Percentiles rank a stretch among this genome's conserved stretches.
Conservation (phyloP, 1,284 basidiomycete species). For the Xerocomus minutiporus region DNA sequence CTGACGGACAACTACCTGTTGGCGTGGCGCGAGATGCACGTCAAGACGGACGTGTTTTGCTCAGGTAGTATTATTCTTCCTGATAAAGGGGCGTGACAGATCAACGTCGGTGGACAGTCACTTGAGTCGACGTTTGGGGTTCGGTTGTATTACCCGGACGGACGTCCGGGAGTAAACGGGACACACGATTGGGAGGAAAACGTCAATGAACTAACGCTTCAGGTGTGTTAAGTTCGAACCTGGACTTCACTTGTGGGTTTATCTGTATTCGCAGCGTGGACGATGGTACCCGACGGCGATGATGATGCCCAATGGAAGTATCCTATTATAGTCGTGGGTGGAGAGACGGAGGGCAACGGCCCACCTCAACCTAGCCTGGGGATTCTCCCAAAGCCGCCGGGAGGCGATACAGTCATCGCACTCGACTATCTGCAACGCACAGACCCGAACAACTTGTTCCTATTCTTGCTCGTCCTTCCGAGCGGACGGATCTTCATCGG, state of each 20-base stretch:
- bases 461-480: constrained; percentile 68
- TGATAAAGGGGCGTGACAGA: constrained; percentile 61
- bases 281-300: constrained; percentile 71
- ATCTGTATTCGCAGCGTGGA: constrained; percentile 40
- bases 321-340: constrained; percentile 60
- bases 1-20: constrained; percentile 48
- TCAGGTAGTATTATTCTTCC: constrained; percentile 40
- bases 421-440: constrained; percentile 53
- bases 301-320: constrained; percentile 62
- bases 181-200: constrained; percentile 56
- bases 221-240: constrained; percentile 33
- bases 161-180: constrained; percentile 46
- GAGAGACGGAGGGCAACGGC: constrained; percentile 67
- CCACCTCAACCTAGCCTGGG: constrained; percentile 61
- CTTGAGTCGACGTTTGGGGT: constrained; percentile 63
- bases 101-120: constrained; percentile 69
- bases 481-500: constrained; percentile 63
- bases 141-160: constrained; percentile 53
- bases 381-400: constrained; percentile 45
- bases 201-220: constrained; percentile 38
- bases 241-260: too few species aligned
- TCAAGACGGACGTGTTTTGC: constrained; percentile 37
- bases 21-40: constrained; percentile 70
- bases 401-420: constrained; percentile 39
- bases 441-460: constrained; percentile 73